phyloP scores from a whole-genome alignment of 768 basidiomycete species.

The Leucosporidium scottii region DNA sequence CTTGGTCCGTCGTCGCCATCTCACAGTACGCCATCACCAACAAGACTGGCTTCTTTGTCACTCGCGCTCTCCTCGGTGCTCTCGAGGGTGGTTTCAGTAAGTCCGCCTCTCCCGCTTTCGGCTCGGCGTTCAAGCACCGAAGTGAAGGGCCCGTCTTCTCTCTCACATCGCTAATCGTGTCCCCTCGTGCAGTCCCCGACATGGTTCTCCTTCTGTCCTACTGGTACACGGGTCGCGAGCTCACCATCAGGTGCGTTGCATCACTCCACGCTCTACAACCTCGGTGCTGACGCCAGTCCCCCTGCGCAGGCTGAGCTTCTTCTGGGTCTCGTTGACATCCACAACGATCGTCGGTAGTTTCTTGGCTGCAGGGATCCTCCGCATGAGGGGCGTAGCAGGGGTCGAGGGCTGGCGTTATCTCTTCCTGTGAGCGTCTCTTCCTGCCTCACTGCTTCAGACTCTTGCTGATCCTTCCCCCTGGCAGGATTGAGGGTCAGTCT shows the following conservation, averaged over 20 bases:
- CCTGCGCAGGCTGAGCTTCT: constrained; percentile 27
- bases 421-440: constrained; percentile 40
- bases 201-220: neutral
- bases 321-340: constrained; percentile 33
- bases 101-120: no score
- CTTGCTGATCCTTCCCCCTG: no score
- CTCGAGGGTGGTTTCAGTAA: constrained; percentile 42
- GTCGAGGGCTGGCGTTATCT: constrained; percentile 34
- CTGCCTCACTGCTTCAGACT: no score
- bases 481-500: no score
- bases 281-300: neutral
- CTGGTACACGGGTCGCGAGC: neutral
- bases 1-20: constrained; percentile 32
- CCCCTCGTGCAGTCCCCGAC: no score
- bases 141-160: no score
- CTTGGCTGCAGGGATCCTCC: constrained; percentile 40
- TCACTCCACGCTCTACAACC: no score
- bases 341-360: constrained; percentile 32
- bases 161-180: no score
- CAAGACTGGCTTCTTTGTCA: constrained; percentile 35
- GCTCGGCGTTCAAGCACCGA: no score
- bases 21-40: constrained; percentile 39
- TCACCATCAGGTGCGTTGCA: neutral
- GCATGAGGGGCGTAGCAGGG: constrained; percentile 41
- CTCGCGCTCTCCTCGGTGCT: constrained; percentile 36